phyloP scores from a whole-genome alignment of 306 rosid genomes.

The Myrica gale region DNA sequence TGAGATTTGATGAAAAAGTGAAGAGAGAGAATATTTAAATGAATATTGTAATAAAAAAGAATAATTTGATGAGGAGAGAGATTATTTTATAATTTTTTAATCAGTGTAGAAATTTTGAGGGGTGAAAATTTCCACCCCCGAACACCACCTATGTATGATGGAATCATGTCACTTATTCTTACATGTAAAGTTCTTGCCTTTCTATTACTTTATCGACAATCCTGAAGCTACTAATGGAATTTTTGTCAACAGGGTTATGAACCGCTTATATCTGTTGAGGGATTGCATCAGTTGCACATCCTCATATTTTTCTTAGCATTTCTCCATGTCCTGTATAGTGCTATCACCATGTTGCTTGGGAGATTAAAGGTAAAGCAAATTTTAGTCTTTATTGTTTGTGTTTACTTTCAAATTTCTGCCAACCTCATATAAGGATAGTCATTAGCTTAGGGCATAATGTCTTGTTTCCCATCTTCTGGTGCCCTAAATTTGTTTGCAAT shows the following conservation, averaged over 20 bases:
- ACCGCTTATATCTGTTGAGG: constrained; percentile 68
- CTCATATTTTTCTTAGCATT: constrained; percentile 92
- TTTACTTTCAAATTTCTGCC: constrained; percentile 12
- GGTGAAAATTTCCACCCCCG: too few species aligned
- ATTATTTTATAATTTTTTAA: too few species aligned
- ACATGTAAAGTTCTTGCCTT: background rate
- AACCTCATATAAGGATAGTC: background rate
- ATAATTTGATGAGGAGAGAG: too few species aligned
- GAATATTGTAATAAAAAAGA: too few species aligned
- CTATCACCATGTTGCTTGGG: constrained; percentile 95
- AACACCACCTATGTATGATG: background rate
- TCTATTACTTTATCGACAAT: background rate
- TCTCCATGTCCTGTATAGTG: constrained; percentile 82
- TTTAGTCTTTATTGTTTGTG: background rate
- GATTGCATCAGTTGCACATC: constrained; percentile 92
- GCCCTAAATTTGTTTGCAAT: background rate
- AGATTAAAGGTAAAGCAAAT: constrained; percentile 67
- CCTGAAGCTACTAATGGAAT: constrained; percentile 15
- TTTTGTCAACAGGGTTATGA: constrained; percentile 58
- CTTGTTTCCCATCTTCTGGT: constrained; percentile 1
- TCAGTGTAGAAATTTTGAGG: too few species aligned
- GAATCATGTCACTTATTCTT: background rate
- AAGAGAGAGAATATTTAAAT: too few species aligned
- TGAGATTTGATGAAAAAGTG: too few species aligned
- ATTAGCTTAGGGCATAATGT: background rate